A percentile compares a stretch with the other conserved stretches of the same genome.
Conservation (phyloP, 257 asterid species). For the Nicotiana paniculata region DNA sequence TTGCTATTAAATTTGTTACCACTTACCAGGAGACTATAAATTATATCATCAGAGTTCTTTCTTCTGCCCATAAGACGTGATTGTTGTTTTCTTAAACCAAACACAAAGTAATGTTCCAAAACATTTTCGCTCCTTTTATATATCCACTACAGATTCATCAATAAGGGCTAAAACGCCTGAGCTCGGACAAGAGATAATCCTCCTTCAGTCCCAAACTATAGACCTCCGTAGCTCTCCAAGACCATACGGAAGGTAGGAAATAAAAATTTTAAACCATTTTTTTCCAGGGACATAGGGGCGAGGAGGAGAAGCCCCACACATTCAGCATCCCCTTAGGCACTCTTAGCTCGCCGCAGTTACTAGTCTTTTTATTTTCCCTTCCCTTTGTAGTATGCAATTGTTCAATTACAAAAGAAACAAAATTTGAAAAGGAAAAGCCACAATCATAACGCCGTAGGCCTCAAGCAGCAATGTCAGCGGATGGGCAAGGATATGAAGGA, state of each 20-base stretch:
- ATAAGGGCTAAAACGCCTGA: neutral
- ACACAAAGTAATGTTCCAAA: neutral
- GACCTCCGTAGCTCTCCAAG: neutral
- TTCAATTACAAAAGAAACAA: neutral
- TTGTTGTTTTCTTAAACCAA: neutral
- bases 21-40: neutral
- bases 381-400: neutral
- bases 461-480: neutral
- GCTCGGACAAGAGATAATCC: neutral
- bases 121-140: neutral
- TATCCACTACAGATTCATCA: neutral
- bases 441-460: neutral
- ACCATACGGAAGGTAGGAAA: neutral
- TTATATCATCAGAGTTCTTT: neutral
- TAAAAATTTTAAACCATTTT: neutral
- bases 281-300: neutral
- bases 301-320: neutral
- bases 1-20: neutral
- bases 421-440: neutral
- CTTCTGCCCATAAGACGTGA: neutral
- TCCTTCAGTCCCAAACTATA: neutral
- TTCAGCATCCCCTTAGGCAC: neutral
- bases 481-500: neutral
- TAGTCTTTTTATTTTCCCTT: neutral
- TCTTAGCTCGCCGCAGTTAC: neutral